These are phyloP conservation scores for Coemansia sp. DNA, from an alignment of 192 early-diverging fungal genomes.

Conservation along the genomic window DNA sequence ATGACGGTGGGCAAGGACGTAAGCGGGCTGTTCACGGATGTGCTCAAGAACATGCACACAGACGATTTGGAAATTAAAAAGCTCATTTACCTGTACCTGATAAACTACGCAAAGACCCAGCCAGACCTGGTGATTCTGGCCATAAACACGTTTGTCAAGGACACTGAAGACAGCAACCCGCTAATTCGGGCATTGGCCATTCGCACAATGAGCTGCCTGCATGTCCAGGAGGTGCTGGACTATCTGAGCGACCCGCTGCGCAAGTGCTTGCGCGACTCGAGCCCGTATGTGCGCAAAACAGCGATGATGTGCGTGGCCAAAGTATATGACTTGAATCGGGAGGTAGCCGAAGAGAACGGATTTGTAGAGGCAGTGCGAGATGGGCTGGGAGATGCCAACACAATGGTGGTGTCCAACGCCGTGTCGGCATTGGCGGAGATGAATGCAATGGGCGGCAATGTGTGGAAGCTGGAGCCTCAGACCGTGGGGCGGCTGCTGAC, in stretches of 20 bases:
- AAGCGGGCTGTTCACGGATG: slow-evolving; percentile 89
- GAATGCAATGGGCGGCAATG: slow-evolving; percentile 68
- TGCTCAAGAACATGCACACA: slow-evolving; percentile 99
- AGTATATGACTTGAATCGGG: slow-evolving; percentile 86
- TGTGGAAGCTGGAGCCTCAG: slow-evolving; percentile 73
- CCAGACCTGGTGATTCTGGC: slow-evolving; percentile 93
- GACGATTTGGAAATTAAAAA: slow-evolving; percentile 85
- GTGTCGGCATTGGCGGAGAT: slow-evolving; percentile 92
- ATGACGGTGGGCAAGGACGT: slow-evolving; percentile 99
- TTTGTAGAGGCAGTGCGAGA: slow-evolving; percentile 83
- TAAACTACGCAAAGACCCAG: slow-evolving; percentile 91
- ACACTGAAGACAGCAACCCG: slow-evolving; percentile 89
- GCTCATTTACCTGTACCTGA: slow-evolving; percentile 94
- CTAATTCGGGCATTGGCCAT: slow-evolving; percentile 93
- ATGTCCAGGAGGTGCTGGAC: slow-evolving; percentile 86
- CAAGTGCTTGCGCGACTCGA: slow-evolving; percentile 75
- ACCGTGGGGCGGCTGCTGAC: slow-evolving; percentile 81
- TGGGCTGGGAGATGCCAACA: slow-evolving; percentile 89
- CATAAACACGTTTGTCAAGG: slow-evolving; percentile 86
- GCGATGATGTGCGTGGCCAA: slow-evolving; percentile 96
- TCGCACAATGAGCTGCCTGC: slow-evolving; percentile 95
- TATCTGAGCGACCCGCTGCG: slow-evolving; percentile 83
- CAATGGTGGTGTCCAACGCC: slow-evolving; percentile 97
- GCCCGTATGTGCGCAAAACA: slow-evolving; percentile 98
- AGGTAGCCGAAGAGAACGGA: slow-evolving; percentile 87